phyloP scores from a whole-genome alignment of 768 basidiomycete species.

The Mycena rosella region DNA sequence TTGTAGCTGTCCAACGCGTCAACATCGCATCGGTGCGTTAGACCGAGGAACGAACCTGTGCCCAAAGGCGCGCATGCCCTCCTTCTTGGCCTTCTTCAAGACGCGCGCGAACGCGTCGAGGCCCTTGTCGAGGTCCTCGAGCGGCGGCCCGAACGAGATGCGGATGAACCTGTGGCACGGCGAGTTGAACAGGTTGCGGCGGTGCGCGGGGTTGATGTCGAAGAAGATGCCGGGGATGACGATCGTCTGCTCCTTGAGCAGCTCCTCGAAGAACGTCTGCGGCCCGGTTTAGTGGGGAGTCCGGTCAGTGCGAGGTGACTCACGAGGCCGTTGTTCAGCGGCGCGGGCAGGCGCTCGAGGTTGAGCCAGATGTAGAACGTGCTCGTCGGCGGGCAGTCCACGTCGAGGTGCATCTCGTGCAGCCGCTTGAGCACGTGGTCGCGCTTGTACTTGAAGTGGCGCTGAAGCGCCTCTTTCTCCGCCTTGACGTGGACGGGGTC shows the following conservation, averaged over 20 bases:
- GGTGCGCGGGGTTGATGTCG: slow-evolving; percentile 84
- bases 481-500: slow-evolving; percentile 73
- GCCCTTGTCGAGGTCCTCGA: slow-evolving; percentile 85
- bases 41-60: slow-evolving; percentile 41
- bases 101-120: slow-evolving; percentile 90
- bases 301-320: slow-evolving; percentile 25
- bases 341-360: slow-evolving; percentile 81
- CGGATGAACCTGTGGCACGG: slow-evolving; percentile 94
- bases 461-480: slow-evolving; percentile 90
- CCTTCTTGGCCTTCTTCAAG: slow-evolving; percentile 74
- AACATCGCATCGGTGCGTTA: neutral
- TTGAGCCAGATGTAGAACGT: slow-evolving; percentile 98
- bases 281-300: neutral
- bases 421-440: slow-evolving; percentile 91
- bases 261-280: slow-evolving; percentile 93
- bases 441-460: slow-evolving; percentile 91
- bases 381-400: slow-evolving; percentile 78
- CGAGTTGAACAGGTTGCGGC: slow-evolving; percentile 90
- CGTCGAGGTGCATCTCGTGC: slow-evolving; percentile 80
- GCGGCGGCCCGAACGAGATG: slow-evolving; percentile 86
- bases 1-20: slow-evolving; percentile 49
- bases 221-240: slow-evolving; percentile 95
- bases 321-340: slow-evolving; percentile 90
- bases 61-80: slow-evolving; percentile 73
- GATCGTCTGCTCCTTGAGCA: slow-evolving; percentile 91